Percentiles rank a stretch among this genome's conserved stretches.
Evolutionary conservation across 352 stramenopile species (phyloP).

Genomic region (Phytophthora sp.): DNA sequence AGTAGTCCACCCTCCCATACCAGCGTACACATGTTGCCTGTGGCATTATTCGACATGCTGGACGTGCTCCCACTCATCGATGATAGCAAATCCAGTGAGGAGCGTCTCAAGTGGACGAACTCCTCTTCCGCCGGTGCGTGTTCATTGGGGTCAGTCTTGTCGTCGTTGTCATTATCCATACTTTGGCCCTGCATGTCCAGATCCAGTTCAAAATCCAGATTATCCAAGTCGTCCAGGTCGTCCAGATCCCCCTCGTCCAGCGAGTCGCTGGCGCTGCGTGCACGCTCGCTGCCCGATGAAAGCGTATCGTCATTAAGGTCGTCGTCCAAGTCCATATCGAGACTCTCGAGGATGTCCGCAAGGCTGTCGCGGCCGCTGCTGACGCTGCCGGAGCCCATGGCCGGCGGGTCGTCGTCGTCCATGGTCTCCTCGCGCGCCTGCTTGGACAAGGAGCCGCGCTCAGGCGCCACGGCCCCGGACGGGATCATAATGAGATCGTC

Average conservation of each 20-base stretch:
- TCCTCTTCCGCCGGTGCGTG: constrained; percentile 68
- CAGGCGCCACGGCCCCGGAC: constrained; percentile 50
- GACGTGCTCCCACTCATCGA: constrained; percentile 71
- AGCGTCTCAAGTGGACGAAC: constrained; percentile 65
- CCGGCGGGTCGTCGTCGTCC: constrained; percentile 36
- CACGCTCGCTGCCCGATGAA: constrained; percentile 39
- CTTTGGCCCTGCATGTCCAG: constrained; percentile 20
- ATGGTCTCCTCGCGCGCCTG: constrained; percentile 48
- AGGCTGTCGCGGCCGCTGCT: constrained; percentile 66
- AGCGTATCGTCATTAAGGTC: constrained; percentile 61
- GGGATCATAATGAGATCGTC: constrained; percentile 89
- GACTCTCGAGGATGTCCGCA: constrained; percentile 83
- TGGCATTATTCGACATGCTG: constrained; percentile 57
- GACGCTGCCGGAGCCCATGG: constrained; percentile 37
- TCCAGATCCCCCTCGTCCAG: constrained; percentile 72
- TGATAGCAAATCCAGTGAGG: constrained; percentile 74
- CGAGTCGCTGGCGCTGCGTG: constrained; percentile 48
- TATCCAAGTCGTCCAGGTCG: constrained; percentile 42
- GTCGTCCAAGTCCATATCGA: constrained; percentile 87
- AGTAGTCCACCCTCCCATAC: constrained; percentile 86
- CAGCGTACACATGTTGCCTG: constrained; percentile 78
- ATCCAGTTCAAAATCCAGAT: constrained; percentile 44
- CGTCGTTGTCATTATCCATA: constrained; percentile 30
- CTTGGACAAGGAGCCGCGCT: constrained; percentile 74
- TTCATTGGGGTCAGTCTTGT: constrained; percentile 66